Evolutionary conservation across 2,329 filamentous ascomycete species (phyloP), one percentile per base, ranked within the genome.

Genomic region (Cladophialophora immunda): DNA sequence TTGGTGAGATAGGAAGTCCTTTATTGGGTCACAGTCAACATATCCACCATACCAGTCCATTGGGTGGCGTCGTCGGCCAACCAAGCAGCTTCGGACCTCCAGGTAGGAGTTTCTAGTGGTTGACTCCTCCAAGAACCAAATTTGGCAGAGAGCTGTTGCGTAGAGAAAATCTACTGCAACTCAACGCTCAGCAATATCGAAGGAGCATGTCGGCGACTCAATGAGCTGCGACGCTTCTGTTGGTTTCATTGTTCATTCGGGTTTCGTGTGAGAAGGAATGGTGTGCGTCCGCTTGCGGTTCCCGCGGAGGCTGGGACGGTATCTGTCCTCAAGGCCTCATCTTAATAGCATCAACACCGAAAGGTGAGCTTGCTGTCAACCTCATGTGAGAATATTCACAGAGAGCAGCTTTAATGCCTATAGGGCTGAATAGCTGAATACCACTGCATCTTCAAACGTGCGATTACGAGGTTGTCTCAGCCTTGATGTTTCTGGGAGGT

Each of bases 1-100:
- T 89, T 2, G 89, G 90, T 34, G 88, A 92, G 76, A 91, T 92
- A 68, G 88, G 89, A 52, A 92, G 90, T 75, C 90, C 90, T 1
- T 78, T 89, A 25, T 47, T 69, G 27, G 68, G 64, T 60, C 68
- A 69, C 55, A 69, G 62, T 53, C 67, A 66, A 45, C 68, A 69
- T 58, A 62, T 67, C 25, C 67, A 71, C 32, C 67, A 71, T 34
- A 64, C 62, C 3, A 66, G 58, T 56, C 64, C 64, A 4, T 66
- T 71, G 25, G 65, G 68, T 27, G 62, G 67, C 56, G 65, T 69
- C 32, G 58, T 61, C 13, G 58, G 58, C 29, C 58, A 61, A 32
- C 58, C 58, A 6, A 66, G 47, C 55, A 66, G 59, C 59, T 71
- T 71, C 55, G 69, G 69, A 58, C 69, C 65, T 38, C 69, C 67